Base-by-base conservation (phyloP, 164 flowering plant species). In the Litsea cubeba region DNA sequence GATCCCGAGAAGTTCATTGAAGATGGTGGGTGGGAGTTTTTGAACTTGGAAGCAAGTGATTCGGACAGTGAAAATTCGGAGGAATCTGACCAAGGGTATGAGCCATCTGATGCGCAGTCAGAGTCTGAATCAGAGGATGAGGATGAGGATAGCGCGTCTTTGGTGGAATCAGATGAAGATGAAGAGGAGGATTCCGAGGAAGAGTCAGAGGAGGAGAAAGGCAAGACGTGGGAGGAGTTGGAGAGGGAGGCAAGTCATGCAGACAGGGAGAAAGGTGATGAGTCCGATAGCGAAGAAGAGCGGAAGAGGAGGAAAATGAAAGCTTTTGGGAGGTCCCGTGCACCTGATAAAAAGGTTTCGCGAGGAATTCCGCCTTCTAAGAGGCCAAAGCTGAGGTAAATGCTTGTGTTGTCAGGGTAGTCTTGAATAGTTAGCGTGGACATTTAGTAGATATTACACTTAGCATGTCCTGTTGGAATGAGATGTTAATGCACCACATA, bases 231-330 rank as follows among this genome's bases (percentile, higher is more conserved):
- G 97, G 94, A 92, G 65, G 97, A 92, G 87, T 80, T 92, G 79
- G 95, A 92, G 72, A 87, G 92, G 79, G 97, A 92, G 83, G 97
- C 95, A 40, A 89, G 89, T 80, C 81, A 91, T 83, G 95, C 94
- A 23, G 95, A 92, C 65, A 79, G 86, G 65, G 91, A 89, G 84
- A 84, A 87, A 24, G 94, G 91, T 14, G 82, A 70, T 76, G 94
- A 89, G 26, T 89, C 92, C 0, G 97, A 92, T 71, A 90, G 97
- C 72, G 95, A 90, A 75, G 90, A 89, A 26, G 97, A 92, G 70
- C 82, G 91, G 68, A 82, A 76, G 73, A 83, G 90, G 71, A 90
- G 88, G 76, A 88, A 91, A 84, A 77, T 81, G 77, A 92, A 92
- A 79, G 85, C 89, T 15, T 85, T 87, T 78, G 92, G 91, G 23